A percentile compares a stretch with the other conserved stretches of the same genome.
phyloP scores from a whole-genome alignment of 306 rosid genomes.

The Casuarina cunninghamiana region DNA sequence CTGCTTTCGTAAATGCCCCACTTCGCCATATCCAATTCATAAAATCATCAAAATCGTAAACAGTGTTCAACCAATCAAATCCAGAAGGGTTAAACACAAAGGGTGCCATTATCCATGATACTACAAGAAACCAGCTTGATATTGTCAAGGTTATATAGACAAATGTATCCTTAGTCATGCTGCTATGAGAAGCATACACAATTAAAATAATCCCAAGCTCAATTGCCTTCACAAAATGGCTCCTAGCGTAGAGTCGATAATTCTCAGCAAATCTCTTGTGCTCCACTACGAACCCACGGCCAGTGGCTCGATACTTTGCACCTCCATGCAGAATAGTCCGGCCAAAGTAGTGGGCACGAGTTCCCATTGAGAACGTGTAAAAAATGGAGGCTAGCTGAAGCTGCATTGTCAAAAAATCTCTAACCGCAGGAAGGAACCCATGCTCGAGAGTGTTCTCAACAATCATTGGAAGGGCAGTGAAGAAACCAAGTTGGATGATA shows the following conservation, averaged over 20 bases:
- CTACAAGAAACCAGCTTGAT: slow-evolving; percentile 89
- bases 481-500: slow-evolving; percentile 82
- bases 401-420: slow-evolving; percentile 94
- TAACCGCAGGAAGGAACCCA: slow-evolving; percentile 83
- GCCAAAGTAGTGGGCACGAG: slow-evolving; percentile 81
- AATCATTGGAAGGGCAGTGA: slow-evolving; percentile 92
- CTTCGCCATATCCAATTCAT: slow-evolving; percentile 85
- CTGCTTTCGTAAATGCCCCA: slow-evolving; percentile 66
- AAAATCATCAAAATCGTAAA: slow-evolving; percentile 82
- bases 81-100: slow-evolving; percentile 94
- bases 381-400: slow-evolving; percentile 77
- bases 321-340: slow-evolving; percentile 96
- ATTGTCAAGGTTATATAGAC: slow-evolving; percentile 69
- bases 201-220: slow-evolving; percentile 84
- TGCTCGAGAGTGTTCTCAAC: slow-evolving; percentile 88
- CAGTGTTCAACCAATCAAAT: slow-evolving; percentile 98
- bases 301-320: slow-evolving; percentile 93
- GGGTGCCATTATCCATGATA: slow-evolving; percentile 92
- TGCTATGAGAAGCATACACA: slow-evolving; percentile 77
- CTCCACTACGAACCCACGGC: slow-evolving; percentile 94
- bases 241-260: slow-evolving; percentile 80
- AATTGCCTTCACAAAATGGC: slow-evolving; percentile 90
- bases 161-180: slow-evolving; percentile 47
- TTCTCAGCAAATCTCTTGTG: slow-evolving; percentile 93
- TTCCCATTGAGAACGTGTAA: slow-evolving; percentile 87